phyloP scores from a whole-genome alignment of 1,284 basidiomycete genomes.

The Chiua sp. region DNA sequence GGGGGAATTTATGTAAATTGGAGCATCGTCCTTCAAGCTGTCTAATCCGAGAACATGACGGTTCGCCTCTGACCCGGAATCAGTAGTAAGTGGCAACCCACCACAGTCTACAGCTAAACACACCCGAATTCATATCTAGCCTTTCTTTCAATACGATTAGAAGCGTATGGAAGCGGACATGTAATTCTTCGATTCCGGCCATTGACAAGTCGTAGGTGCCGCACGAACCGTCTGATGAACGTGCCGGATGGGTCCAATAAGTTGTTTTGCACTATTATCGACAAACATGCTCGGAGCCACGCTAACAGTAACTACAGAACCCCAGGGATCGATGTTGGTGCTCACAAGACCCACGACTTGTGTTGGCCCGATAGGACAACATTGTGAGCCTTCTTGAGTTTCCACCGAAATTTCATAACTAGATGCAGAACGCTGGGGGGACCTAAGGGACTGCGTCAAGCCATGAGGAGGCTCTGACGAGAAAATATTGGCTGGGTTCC shows the following conservation, averaged over 20 bases:
- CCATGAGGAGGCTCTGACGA: not conserved
- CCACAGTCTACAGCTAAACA: too few species aligned
- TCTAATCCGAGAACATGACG: too few species aligned
- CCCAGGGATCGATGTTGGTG: not conserved
- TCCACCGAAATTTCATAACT: not conserved
- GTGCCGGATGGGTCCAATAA: not conserved
- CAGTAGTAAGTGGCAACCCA: too few species aligned
- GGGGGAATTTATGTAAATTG: not conserved
- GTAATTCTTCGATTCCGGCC: constrained; percentile 6
- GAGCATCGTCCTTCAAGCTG: too few species aligned
- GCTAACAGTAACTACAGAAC: not conserved
- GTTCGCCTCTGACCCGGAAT: too few species aligned
- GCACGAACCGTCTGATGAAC: not conserved
- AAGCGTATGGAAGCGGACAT: too few species aligned
- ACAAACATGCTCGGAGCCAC: too few species aligned
- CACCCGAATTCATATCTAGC: too few species aligned
- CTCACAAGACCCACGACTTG: constrained; percentile 10
- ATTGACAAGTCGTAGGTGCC: constrained; percentile 2
- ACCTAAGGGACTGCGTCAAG: not conserved
- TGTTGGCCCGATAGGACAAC: not conserved
- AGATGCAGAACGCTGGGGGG: not conserved
- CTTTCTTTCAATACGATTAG: too few species aligned
- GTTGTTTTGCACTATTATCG: not conserved
- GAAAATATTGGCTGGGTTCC: constrained; percentile 4
- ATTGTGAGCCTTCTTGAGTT: not conserved